These are phyloP conservation scores for Aspergillus proliferans DNA, from an alignment of 2,329 filamentous ascomycete genomes.

Conservation along the genomic window DNA sequence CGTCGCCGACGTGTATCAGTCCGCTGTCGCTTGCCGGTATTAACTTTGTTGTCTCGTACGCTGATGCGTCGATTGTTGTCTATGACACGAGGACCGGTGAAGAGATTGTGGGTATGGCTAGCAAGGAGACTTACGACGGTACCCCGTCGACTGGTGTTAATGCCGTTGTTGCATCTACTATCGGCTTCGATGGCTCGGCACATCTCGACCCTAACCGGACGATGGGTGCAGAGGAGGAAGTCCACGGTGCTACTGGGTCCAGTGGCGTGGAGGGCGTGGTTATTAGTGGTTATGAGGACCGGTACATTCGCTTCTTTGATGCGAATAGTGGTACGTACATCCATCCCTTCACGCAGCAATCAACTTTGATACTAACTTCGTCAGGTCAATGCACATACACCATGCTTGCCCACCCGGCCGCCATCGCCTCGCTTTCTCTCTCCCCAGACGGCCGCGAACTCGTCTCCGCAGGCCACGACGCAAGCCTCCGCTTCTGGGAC, in stretches of 20 bases:
- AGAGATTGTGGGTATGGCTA: constrained; percentile 87
- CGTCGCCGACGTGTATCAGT: constrained; percentile 86
- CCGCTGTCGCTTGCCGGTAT: constrained; percentile 76
- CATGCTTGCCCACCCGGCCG: constrained; percentile 92
- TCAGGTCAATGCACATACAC: constrained; percentile 97
- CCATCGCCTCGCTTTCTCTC: constrained; percentile 84
- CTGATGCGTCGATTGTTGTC: constrained; percentile 81
- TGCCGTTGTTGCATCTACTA: constrained; percentile 78
- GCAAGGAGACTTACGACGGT: constrained; percentile 86
- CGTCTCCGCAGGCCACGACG: constrained; percentile 92
- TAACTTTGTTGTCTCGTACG: constrained; percentile 87
- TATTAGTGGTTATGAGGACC: constrained; percentile 94
- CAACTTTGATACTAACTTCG: constrained; percentile 12
- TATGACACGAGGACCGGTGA: constrained; percentile 91
- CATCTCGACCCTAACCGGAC: constrained; percentile 57
- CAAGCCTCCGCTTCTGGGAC: constrained; percentile 92
- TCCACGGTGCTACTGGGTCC: constrained; percentile 76
- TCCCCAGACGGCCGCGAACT: constrained; percentile 91
- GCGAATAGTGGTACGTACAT: constrained; percentile 84
- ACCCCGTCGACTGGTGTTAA: constrained; percentile 80
- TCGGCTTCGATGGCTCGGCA: constrained; percentile 65
- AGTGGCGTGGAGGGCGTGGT: constrained; percentile 85
- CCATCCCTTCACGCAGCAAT: not conserved
- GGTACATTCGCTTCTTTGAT: constrained; percentile 94
- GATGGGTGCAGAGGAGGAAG: constrained; percentile 63